Percentiles rank a stretch among this genome's conserved stretches.
These are phyloP conservation scores for Monosporozyma unispora DNA, from an alignment of 805 yeast species.

Conservation along the genomic window DNA sequence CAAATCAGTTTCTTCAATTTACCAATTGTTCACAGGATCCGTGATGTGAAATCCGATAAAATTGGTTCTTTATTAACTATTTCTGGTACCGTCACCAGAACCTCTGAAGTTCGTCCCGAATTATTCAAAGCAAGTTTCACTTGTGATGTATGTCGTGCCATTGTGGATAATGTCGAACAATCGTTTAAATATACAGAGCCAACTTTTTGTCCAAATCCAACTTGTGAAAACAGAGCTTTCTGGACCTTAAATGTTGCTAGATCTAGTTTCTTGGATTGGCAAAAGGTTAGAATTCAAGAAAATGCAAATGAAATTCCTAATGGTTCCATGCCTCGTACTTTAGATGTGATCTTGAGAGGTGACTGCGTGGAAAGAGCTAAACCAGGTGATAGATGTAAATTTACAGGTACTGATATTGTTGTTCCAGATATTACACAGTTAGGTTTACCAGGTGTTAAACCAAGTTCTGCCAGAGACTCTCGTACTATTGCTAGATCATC, in stretches of 20 bases:
- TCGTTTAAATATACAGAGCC: conserved; percentile 92
- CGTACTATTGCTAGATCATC: conserved; percentile 34
- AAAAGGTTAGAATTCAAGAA: conserved; percentile 88
- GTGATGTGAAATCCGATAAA: conserved; percentile 84
- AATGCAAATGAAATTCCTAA: conserved; percentile 95
- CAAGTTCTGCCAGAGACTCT: conserved; percentile 67
- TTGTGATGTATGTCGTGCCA: conserved; percentile 80
- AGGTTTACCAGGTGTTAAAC: conserved; percentile 91
- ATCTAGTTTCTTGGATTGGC: conserved; percentile 93
- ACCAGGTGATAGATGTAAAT: conserved; percentile 92
- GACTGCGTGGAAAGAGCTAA: conserved; percentile 92
- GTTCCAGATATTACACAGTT: conserved; percentile 90
- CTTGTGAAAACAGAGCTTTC: conserved; percentile 75
- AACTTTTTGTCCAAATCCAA: conserved; percentile 77
- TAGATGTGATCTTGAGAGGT: conserved; percentile 87
- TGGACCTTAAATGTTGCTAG: conserved; percentile 81
- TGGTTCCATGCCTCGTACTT: conserved; percentile 96
- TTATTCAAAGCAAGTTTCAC: conserved; percentile 76
- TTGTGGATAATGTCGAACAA: conserved; percentile 86
- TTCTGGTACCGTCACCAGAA: conserved; percentile 91
- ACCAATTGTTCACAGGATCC: conserved; percentile 71
- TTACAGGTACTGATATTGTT: conserved; percentile 91
- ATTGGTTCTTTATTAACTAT: conserved; percentile 79
- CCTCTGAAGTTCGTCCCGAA: conserved; percentile 95
- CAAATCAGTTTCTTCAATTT: conserved; percentile 84